Percentiles rank a stretch among this genome's conserved stretches.
Conservation (phyloP, 805 yeast genomes). For the Jamesozyma lodderae region DNA sequence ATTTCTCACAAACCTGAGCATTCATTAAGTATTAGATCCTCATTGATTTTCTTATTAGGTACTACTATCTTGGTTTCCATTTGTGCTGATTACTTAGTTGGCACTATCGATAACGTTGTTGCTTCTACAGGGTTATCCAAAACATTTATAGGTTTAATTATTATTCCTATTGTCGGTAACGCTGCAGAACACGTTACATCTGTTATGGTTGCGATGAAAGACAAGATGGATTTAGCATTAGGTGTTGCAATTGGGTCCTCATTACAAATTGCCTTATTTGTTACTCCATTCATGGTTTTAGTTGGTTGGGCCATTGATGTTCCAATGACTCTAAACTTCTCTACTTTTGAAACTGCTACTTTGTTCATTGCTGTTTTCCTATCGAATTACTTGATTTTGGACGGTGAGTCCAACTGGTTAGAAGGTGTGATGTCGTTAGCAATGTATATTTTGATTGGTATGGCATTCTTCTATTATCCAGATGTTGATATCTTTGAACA, state of each 20-base stretch:
- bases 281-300: constrained; percentile 90
- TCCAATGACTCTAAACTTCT: constrained; percentile 88
- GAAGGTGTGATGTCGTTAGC: constrained; percentile 91
- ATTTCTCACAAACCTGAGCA: constrained; percentile 15
- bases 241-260: constrained; percentile 97
- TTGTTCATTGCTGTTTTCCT: constrained; percentile 83
- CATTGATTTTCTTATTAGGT: constrained; percentile 45
- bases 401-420: constrained; percentile 94
- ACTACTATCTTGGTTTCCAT: constrained; percentile 76
- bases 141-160: constrained; percentile 88
- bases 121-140: constrained; percentile 77
- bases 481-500: constrained; percentile 30
- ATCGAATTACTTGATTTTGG: constrained; percentile 76
- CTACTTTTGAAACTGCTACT: constrained; percentile 89
- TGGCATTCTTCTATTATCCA: constrained; percentile 87
- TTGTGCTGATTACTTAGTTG: constrained; percentile 90
- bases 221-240: constrained; percentile 94
- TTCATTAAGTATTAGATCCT: constrained; percentile 42
- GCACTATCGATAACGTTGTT: constrained; percentile 86
- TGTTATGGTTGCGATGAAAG: constrained; percentile 85
- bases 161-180: constrained; percentile 94
- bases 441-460: constrained; percentile 76
- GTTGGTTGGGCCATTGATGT: constrained; percentile 88
- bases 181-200: constrained; percentile 99
- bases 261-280: constrained; percentile 88